Percentiles rank a stretch among this genome's conserved stretches.
phyloP scores from a whole-genome alignment of 2,329 filamentous ascomycete species.

The Aulographum hederae region DNA sequence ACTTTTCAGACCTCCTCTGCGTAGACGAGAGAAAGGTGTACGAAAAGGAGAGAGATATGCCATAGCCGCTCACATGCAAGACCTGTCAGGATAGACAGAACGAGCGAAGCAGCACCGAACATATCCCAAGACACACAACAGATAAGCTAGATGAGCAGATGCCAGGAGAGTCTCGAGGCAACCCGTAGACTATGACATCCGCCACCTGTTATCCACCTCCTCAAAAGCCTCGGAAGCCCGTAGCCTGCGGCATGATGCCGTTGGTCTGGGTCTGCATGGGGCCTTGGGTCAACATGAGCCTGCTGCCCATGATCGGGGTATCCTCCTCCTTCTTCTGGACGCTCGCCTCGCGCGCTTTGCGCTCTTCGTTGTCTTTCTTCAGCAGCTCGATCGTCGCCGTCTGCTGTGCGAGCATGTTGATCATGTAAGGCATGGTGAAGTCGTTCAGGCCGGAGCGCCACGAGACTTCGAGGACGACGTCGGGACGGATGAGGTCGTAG shows the following conservation, averaged over 20 bases:
- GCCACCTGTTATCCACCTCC: too few relatives aligned
- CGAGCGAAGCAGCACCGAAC: too few relatives aligned
- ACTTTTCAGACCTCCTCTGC: too few relatives aligned
- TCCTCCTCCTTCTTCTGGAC: conserved; percentile 85
- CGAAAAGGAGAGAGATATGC: too few relatives aligned
- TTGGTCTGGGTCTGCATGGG: conserved; percentile 57
- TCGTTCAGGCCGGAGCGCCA: conserved; percentile 91
- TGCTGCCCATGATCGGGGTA: conserved; percentile 77
- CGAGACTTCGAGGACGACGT: conserved; percentile 85
- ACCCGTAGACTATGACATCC: too few relatives aligned
- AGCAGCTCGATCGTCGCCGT: conserved; percentile 66
- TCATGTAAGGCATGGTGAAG: conserved; percentile 99
- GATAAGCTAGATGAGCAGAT: too few relatives aligned
- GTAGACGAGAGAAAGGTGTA: too few relatives aligned
- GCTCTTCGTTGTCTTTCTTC: conserved; percentile 91
- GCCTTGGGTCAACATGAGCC: conserved; percentile 91
- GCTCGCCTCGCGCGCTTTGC: conserved; percentile 51
- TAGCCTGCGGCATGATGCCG: conserved; percentile 76
- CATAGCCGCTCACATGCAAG: too few relatives aligned
- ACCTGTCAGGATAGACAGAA: too few relatives aligned
- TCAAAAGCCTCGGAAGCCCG: conserved; percentile 31
- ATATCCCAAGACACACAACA: too few relatives aligned
- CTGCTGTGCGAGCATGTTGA: conserved; percentile 90
- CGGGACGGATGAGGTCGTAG: conserved; percentile 88
- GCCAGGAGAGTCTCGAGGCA: too few relatives aligned